Conservation (phyloP, 768 basidiomycete species). For the Lactarius tabidus region DNA sequence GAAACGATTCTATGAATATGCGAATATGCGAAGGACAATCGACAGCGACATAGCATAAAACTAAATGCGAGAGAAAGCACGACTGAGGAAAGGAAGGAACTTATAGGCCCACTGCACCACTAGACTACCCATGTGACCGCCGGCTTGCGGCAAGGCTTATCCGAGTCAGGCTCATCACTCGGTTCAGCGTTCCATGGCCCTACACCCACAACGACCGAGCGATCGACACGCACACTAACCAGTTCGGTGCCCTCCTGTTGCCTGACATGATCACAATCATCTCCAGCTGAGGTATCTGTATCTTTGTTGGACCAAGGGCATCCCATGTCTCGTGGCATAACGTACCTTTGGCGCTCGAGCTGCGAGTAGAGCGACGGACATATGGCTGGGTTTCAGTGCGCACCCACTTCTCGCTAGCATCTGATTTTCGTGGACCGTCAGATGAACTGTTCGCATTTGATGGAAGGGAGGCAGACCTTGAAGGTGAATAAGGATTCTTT, state of each 20-base stretch:
- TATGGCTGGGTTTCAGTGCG: neutral
- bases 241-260: conserved; percentile 15
- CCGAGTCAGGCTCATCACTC: neutral
- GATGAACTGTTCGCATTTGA: neutral
- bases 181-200: neutral
- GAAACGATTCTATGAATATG: neutral
- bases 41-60: neutral
- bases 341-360: neutral
- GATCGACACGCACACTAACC: conserved; percentile 21
- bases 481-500: conserved; percentile 35
- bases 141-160: neutral
- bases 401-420: neutral
- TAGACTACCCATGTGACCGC: conserved; percentile 2
- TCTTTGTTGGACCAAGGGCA: neutral
- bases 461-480: conserved; percentile 27
- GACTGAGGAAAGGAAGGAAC: neutral
- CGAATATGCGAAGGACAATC: neutral
- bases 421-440: neutral
- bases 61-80: neutral
- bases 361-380: neutral
- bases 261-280: neutral
- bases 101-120: neutral
- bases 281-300: neutral
- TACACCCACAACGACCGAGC: conserved; percentile 4
- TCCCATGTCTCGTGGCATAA: neutral